Percentiles rank a stretch among this genome's conserved stretches.
Conservation (phyloP, 139 green algal species). For the Tetradesmus obliquus region DNA sequence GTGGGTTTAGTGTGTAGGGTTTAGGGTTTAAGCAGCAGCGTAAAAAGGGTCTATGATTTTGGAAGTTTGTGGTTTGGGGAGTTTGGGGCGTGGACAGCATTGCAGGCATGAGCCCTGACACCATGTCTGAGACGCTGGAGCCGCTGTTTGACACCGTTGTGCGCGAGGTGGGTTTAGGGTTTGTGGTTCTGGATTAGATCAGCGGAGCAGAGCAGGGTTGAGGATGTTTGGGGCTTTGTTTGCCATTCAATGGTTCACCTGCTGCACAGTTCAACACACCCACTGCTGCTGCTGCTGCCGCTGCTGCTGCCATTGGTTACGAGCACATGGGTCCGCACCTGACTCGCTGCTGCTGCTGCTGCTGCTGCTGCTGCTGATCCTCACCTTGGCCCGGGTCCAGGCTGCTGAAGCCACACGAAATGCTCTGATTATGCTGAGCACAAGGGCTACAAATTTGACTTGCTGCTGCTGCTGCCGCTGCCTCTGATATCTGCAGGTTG, state of each 20-base stretch:
- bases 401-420: too few relatives aligned
- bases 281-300: not conserved
- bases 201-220: too few relatives aligned
- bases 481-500: constrained; percentile 47
- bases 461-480: not conserved
- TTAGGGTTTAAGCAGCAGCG: not conserved
- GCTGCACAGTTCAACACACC: not conserved
- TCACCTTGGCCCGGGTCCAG: too few relatives aligned
- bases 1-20: constrained; percentile 33
- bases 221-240: too few relatives aligned
- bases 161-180: too few relatives aligned
- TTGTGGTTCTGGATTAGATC: too few relatives aligned
- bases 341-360: not conserved
- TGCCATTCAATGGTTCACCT: too few relatives aligned
- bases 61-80: too few relatives aligned
- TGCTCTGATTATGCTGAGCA: not conserved
- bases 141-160: constrained; percentile 97
- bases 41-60: too few relatives aligned
- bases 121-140: constrained; percentile 85
- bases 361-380: too few relatives aligned
- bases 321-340: not conserved
- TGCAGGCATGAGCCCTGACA: constrained; percentile 77
- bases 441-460: not conserved
- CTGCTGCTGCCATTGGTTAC: too few relatives aligned
- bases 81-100: constrained; percentile 50